Evolutionary conservation across 352 stramenopile species (phyloP), one percentile per base, ranked within the genome.

Genomic region (Globisporangium radiosum): DNA sequence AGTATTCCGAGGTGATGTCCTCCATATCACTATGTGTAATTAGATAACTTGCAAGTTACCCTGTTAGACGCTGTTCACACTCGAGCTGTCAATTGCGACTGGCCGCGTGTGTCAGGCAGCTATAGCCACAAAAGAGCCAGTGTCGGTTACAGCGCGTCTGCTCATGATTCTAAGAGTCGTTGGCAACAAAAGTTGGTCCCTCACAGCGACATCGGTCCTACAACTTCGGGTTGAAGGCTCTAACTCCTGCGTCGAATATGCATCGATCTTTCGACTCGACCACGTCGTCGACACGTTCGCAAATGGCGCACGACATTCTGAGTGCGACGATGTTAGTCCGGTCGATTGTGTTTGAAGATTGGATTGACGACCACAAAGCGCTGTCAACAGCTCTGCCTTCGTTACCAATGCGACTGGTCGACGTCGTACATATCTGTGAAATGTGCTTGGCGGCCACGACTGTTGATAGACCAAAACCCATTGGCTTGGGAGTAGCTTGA

Each of bases 261-360:
- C 69, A 0, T 65, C 72, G 10, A 74, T 92, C 19, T 92, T 92
- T 51, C 79, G 79, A 4, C 64, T 90, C 25, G 59, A 76, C 40
- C 79, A 89, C 49, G 87, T 77, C 55, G 71, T 90, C 9, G 73
- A 88, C 15, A 75, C 73, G 11, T 92, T 92, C 56, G 73, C 72
- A n/a, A 1, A 88, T 87, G 80, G 77, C 76, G 36, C 80, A 72
- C 50, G 73, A 85, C 47, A 81, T 88, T 38, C 63, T 88, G 40
- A 61, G 36, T 36, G 75, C 77, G 52, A 78, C 75, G 11, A 50
- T 64, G 11, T 75, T 69, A 17, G 67, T 90, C 11, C 76, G 65
- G 3, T 71, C 73, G 39, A 81, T 88, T 68, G 71, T 90, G 60
- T 90, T 77, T 68, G 76, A 88, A 59, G 76, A 87, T 8, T 48